Evolutionary conservation across 495 filamentous ascomycete species (phyloP), one percentile per base, ranked within the genome.

Genomic region (Hypoxylon fuscum): DNA sequence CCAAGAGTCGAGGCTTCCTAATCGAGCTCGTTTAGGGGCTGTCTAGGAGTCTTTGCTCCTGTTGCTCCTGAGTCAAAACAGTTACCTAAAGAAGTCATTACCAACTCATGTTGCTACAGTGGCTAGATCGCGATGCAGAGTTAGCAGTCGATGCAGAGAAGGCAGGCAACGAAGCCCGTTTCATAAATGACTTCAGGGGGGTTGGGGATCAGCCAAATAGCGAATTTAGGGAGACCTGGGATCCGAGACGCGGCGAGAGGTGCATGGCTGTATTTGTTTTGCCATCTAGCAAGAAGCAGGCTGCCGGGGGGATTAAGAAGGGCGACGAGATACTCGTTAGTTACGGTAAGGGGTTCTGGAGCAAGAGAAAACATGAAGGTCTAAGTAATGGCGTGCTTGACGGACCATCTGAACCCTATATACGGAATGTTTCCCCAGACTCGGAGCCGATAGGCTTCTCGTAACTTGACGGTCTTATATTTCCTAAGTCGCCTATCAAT

Each of bases 161-260:
- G 9, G 69, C 68, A 40, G 89, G 89, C 3, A 91, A 90, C 62
- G 89, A 92, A 72, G 87, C 84, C 2, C 73, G 89, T 8, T 91
- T 89, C 69, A 78, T 88, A 27, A 92, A 92, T 64, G 89, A 92
- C 71, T 92, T 89, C 62, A 80, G 89, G 14, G 88, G 89, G 1
- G 78, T 91, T 3, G 71, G 68, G 21, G 70, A 68, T 25, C 60
- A 76, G 10, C 75, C 86, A 1, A 88, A 88, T 68, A 83, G 83
- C 12, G 87, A 89, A 70, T 89, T 90, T 58, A 74, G 74, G 20
- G 84, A 80, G 40, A 75, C 75, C 5, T 85, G 81, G 81, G 79
- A 83, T 63, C 46, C 57, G 57, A 54, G 74, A 65, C 72, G 58
- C 22, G 66, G 66, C 44, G 81, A 79, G 78, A 81, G 71, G 69